Evolutionary conservation across 345 rosid species (phyloP), one percentile per base, ranked within the genome.

Genomic region (Lepidium aucheri): DNA sequence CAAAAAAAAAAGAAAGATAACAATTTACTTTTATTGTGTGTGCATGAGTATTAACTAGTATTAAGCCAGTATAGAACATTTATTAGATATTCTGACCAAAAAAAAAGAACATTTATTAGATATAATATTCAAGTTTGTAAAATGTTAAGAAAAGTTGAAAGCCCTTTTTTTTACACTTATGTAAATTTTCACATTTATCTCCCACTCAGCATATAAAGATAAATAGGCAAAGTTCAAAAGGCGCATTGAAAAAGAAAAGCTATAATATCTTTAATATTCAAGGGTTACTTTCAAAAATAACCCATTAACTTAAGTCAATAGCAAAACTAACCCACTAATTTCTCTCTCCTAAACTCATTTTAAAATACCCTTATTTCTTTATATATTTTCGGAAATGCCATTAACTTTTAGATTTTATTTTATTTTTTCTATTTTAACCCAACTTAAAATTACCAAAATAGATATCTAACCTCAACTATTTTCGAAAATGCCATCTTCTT

Each of bases 141-240:
- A 7, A 24, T 35, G n/a, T 33, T 26, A 40, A 28, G n/a, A n/a
- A n/a, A n/a, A n/a, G n/a, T 28, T 35, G 6, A 35, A 22, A 35
- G 4, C 24, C 24, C n/a, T n/a, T 42, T 53, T 47, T 4, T 62
- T 62, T 20, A 26, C 9, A 18, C 35, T 9, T 20, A 17, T 43
- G 15, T 45, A 16, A 1, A 12, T 30, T 17, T 42, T 7, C 43
- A 45, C 50, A 5, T 35, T 40, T 53, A 44, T 9, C 53, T 40
- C 7, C 64, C 72, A 69, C 73, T 59, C 60, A 59, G 50, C 44
- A 40, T 16, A 0, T 39, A 68, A 59, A 68, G 73, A 39, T 13
- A 58, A 51, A 28, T 58, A 41, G 45, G 57, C 41, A 39, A 28
- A 28, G 32, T 7, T 28, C 32, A 28, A 39, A 51, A 50, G 41